Percentiles rank a stretch among this genome's conserved stretches.
phyloP scores from a whole-genome alignment of 176 grass and related monocot species.

The Zea luxurians region DNA sequence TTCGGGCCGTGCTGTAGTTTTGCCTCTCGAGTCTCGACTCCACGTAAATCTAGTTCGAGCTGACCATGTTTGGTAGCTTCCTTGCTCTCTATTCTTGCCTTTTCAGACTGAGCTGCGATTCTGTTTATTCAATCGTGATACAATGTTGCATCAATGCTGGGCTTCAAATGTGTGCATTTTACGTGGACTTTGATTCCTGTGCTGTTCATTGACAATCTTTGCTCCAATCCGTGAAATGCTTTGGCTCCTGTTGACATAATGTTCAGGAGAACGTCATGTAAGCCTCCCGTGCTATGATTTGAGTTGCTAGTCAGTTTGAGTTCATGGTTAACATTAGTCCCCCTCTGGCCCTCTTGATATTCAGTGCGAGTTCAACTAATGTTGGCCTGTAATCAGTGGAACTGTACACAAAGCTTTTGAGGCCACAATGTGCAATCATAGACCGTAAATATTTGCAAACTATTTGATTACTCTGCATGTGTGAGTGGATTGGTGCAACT shows the following conservation, averaged over 20 bases:
- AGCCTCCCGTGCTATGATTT: background rate
- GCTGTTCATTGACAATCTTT: conserved; percentile 21
- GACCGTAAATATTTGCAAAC: conserved; percentile 11
- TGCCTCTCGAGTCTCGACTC: conserved; percentile 21
- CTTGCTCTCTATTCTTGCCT: conserved; percentile 39
- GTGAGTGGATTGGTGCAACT: background rate
- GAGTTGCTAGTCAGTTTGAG: conserved; percentile 8
- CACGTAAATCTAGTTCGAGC: conserved; percentile 51
- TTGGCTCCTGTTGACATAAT: conserved; percentile 13
- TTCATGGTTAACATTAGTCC: background rate
- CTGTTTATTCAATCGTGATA: conserved; percentile 5
- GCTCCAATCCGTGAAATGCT: background rate
- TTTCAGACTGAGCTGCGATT: background rate
- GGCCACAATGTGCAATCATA: conserved; percentile 16
- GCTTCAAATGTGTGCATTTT: conserved; percentile 26
- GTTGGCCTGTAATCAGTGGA: conserved; percentile 22
- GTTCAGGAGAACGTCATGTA: background rate
- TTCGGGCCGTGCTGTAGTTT: conserved; percentile 19
- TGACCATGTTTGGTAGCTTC: conserved; percentile 33
- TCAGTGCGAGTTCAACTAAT: conserved; percentile 4
- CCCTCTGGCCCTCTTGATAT: background rate
- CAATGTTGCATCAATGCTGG: conserved; percentile 19
- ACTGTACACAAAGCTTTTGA: background rate
- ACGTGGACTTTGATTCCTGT: conserved; percentile 34
- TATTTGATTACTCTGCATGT: conserved; percentile 31